Base-by-base conservation (phyloP, 2,329 filamentous ascomycete species). In the Juglanconis juglandina region DNA sequence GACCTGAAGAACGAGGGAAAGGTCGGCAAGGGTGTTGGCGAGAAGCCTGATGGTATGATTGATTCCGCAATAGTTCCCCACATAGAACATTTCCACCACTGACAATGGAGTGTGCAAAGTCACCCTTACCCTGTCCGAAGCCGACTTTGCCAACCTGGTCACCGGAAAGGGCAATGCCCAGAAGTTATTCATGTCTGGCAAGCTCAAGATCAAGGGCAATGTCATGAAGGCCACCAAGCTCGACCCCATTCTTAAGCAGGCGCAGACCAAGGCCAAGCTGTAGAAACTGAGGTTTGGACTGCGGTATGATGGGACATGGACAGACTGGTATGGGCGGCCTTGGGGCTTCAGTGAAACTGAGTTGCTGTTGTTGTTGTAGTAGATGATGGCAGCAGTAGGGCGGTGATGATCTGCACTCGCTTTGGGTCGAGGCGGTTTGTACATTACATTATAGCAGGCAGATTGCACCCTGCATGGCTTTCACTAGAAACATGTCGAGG, bases 181-280 rank as follows among this genome's bases (percentile, higher is more conserved):
- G 83, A 87, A 88, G 68, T 80, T 99, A 66, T 97, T 98, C 80
- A 98, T 99, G 94, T 86, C 86, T n/a, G 95, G 95, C 70, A 97
- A 96, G 84, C 83, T 99, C 72, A 99, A 98, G 90, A 86, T 98
- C 74, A 96, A 92, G 86, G 95, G 95, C 65, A 92, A 98, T 75
- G 87, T 98, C 63, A 98, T 98, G 94, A 97, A 97, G 86, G 90
- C 95, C 42, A 97, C 93, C 63, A 96, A 96, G 87, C 86, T 97
- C 77, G 92, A 97, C 78, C 90, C 92, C 46, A 89, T 98, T 70
- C 79, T 96, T 66, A 92, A 92, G 83, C 95, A 92, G 83, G 90
- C 91, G 42, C 89, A 92, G 80, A 82, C 79, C 70, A 90, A 91
- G 83, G 85, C 91, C 68, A 96, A 96, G 85, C 79, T 96, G 78